Evolutionary conservation across 1,139 yeast genomes (phyloP).

Genomic region (Kodamaea plutei): DNA sequence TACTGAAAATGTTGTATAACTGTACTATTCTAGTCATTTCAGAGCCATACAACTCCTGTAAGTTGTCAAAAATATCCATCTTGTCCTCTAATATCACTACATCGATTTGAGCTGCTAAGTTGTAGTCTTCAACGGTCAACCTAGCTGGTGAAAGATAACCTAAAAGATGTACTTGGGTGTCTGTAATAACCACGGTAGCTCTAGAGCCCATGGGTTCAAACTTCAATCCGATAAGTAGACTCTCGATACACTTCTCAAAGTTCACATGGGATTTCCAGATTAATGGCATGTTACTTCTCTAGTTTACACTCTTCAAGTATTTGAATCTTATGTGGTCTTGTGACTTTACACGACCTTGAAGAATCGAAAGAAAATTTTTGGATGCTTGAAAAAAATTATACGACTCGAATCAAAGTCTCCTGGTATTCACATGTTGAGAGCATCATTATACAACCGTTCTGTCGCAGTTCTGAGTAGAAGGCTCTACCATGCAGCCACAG

Average conservation of each 20-base stretch:
- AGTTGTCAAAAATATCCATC: slow-evolving; percentile 3
- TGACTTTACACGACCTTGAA: too few species aligned
- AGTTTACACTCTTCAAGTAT: too few species aligned
- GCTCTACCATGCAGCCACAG: slow-evolving; percentile 7
- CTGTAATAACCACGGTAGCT: slow-evolving; percentile 4
- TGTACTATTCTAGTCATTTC: too few species aligned
- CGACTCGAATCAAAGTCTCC: too few species aligned
- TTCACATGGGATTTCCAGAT: too few species aligned
- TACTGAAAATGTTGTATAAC: too few species aligned
- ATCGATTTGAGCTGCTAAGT: slow-evolving; percentile 3
- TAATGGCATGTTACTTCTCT: too few species aligned
- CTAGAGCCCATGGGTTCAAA: too few species aligned
- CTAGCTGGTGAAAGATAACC: slow-evolving; percentile 2
- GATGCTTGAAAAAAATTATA: too few species aligned
- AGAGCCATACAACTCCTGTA: background rate
- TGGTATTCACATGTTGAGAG: background rate
- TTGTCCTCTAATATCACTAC: slow-evolving; percentile 2
- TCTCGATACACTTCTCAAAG: too few species aligned
- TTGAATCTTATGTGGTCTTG: too few species aligned
- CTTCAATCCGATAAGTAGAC: too few species aligned
- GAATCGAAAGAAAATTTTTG: background rate
- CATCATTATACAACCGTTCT: background rate
- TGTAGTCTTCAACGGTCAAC: slow-evolving; percentile 12
- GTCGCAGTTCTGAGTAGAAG: slow-evolving; percentile 3
- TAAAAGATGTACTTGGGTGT: slow-evolving; percentile 1